Conservation (phyloP, 257 asterid genomes). For the Solanum microdontum region DNA sequence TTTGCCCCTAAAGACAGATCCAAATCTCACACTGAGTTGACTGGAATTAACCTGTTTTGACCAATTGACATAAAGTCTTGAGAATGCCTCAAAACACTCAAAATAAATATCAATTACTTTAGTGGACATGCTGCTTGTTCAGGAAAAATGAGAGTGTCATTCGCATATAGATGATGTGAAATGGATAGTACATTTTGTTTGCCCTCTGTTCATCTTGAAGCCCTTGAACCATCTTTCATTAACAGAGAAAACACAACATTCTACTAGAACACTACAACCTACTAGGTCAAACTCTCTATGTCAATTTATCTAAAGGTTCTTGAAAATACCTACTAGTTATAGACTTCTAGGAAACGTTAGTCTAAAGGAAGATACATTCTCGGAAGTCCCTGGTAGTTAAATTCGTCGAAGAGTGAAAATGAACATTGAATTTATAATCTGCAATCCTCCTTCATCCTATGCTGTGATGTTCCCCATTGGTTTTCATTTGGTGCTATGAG, state of each 20-base stretch:
- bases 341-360: neutral
- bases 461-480: neutral
- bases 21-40: neutral
- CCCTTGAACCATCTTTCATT: neutral
- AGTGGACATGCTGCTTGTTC: neutral
- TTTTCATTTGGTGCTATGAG: neutral
- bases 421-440: neutral
- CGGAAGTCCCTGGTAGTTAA: neutral
- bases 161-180: neutral
- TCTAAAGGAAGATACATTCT: neutral
- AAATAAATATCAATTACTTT: neutral
- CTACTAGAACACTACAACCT: neutral
- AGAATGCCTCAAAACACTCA: neutral
- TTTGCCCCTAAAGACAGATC: neutral
- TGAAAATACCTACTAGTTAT: neutral
- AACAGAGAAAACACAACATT: neutral
- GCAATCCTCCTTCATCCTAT: neutral
- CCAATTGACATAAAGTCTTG: neutral
- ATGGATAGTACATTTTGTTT: neutral
- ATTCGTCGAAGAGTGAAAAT: neutral
- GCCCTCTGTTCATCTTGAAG: neutral
- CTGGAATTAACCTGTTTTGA: neutral
- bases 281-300: neutral
- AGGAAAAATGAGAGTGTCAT: neutral
- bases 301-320: neutral